Base-by-base conservation (phyloP, 2,329 filamentous ascomycete genomes). In the Epicoccum sorghinum region DNA sequence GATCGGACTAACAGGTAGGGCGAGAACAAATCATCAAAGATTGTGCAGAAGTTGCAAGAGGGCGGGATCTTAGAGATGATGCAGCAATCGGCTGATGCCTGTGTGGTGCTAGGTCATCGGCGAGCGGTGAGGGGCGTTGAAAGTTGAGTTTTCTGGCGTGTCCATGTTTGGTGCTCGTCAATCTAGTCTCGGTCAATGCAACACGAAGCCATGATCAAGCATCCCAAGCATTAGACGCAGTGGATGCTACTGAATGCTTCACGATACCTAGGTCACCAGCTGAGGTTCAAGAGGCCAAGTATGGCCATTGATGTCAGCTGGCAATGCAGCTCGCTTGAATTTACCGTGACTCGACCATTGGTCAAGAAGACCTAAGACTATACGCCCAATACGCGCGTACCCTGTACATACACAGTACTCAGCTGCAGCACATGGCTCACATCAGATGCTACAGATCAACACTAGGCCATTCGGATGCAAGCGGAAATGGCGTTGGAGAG, bases 1-100 rank as follows among this genome's bases (percentile, higher is more conserved):
- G 45, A 41, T 30, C 45, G 51, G 45, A 54, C 27, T 32, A 49
- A 47, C 45, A 42, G 47, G 32, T 42, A 48, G 47, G 47, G 40
- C 30, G 47, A 27, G 39, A 52, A 52, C 49, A 41, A 43, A 25
- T 33, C 25, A 42, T 51, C 52, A 44, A 40, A 53, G 55, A 58
- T 47, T 32, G 32, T 56, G 56, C 51, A 45, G 29, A 44, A 36
- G 35, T 48, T 41, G 51, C 24, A 49, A 37, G 54, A 57, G 29
- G 52, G 54, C 52, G 50, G 53, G 52, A 47, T 41, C 7, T 57
- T 57, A 61, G 51, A 35, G n/a, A 43, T 41, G 55, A 49, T 46
- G 56, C 52, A 58, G 44, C 43, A 27, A 49, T 56, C 45, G 47
- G 47, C 33, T 51, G 50, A 55, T 45, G 33, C 39, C 18, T 44